Percentiles rank a stretch among this genome's conserved stretches.
Evolutionary conservation across 768 basidiomycete genomes (phyloP).

Genomic region (Lentinula aciculospora): DNA sequence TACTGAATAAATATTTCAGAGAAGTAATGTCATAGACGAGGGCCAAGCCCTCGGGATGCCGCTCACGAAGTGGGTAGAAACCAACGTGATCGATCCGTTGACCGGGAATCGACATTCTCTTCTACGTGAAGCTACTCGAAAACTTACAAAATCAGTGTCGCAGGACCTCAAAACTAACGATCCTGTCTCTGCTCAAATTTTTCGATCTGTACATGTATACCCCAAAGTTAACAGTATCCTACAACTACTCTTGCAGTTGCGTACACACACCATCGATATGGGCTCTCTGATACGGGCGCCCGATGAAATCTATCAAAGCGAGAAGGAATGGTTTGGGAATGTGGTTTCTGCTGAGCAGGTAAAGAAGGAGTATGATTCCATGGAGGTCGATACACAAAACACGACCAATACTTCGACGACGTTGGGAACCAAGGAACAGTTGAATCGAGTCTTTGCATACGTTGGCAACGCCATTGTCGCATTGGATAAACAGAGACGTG

Average conservation of each 20-base stretch:
- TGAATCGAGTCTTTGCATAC: constrained; percentile 53
- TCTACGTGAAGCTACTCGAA: constrained; percentile 33
- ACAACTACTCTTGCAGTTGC: constrained; percentile 33
- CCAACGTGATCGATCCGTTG: constrained; percentile 38
- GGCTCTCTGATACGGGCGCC: constrained; percentile 40
- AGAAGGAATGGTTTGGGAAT: constrained; percentile 48
- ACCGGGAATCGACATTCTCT: constrained; percentile 43
- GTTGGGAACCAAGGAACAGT: constrained; percentile 40
- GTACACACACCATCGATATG: constrained; percentile 48
- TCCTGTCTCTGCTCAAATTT: constrained; percentile 28
- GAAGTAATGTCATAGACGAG: constrained; percentile 12
- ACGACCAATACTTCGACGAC: background rate
- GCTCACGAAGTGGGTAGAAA: constrained; percentile 36
- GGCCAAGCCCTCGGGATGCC: constrained; percentile 34
- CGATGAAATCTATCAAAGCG: constrained; percentile 42
- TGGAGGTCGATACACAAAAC: background rate
- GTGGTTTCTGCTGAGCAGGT: constrained; percentile 27
- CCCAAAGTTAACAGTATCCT: constrained; percentile 36
- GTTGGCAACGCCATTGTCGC: constrained; percentile 47
- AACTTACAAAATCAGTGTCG: constrained; percentile 13
- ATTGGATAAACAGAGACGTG: constrained; percentile 28
- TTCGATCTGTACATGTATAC: constrained; percentile 34
- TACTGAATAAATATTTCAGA: constrained; percentile 3
- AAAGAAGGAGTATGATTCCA: constrained; percentile 19
- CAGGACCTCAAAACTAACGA: background rate